phyloP scores from a whole-genome alignment of 495 filamentous ascomycete genomes.

The Usnea hakonensis region DNA sequence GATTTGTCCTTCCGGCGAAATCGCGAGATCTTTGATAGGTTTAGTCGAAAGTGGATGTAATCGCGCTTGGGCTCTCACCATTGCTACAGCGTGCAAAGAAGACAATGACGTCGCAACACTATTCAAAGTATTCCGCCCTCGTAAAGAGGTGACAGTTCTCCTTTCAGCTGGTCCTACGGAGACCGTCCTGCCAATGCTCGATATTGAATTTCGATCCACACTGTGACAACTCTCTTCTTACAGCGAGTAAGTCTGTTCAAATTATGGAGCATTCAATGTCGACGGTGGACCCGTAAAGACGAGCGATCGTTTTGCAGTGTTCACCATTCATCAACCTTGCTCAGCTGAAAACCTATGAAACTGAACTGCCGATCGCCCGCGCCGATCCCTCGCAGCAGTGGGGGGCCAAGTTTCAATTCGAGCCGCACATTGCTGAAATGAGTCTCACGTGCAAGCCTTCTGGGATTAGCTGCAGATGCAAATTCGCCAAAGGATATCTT shows the following conservation, averaged over 20 bases:
- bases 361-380: not conserved
- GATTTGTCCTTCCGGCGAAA: not conserved
- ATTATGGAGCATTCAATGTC: too few species aligned
- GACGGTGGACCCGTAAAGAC: not conserved
- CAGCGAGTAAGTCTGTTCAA: too few species aligned
- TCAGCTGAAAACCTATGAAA: not conserved
- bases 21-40: not conserved
- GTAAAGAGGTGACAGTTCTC: not conserved
- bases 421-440: too few species aligned
- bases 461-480: not conserved
- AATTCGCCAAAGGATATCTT: not conserved
- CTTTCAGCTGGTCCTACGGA: not conserved
- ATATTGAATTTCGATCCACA: too few species aligned
- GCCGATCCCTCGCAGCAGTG: not conserved
- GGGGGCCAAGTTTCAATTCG: too few species aligned
- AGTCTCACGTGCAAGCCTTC: not conserved
- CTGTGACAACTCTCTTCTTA: too few species aligned
- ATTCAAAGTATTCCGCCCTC: not conserved
- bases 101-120: not conserved
- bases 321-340: not conserved
- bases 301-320: not conserved
- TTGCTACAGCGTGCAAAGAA: not conserved
- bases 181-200: not conserved
- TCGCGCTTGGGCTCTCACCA: not conserved
- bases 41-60: not conserved